Base-by-base conservation (phyloP, 192 early-diverging fungal genomes). In the Chytriomyces confervae region DNA sequence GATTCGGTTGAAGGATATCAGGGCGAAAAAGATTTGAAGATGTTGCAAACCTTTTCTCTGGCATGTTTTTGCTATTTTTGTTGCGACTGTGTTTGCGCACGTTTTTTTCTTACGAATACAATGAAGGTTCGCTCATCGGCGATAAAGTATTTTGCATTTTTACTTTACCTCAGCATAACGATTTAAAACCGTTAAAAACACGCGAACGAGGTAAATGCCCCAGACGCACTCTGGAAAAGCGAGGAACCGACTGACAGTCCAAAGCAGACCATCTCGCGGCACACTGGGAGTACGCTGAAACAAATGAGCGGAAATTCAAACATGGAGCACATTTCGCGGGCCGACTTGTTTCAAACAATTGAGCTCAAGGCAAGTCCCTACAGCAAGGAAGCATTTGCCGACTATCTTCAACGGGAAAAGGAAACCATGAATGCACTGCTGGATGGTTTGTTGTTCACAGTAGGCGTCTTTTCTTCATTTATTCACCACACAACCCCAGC, bases 1-100 rank as follows among this genome's bases (percentile, higher is more conserved):
- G 61, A 89, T 99, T 51, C 93, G 98, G 62, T 81, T 99, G 67
- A 82, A 81, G 69, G 89, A 87, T 66, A 87, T 86, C 62, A 23
- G 82, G 18, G 76, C 50, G 62, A 29, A 64, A 23, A 20, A 57
- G 45, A 57, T 57, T 57, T 13, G 5, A 13, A 20, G 20, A 57
- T 57, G 53, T 13, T 13, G 53, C 16, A 2, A 4, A n/a, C 5
- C 53, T n/a, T 57, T 13, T 57, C 36, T 36, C 36, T 3, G 53
- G 5, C 16, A n/a, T 57, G 53, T 57, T n/a, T 20, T 13, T 57
- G 2, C 16, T 57, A 5, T 20, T 57, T 57, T 57, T 13, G 53
- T n/a, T 20, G 16, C 13, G 53, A 57, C 16, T 13, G 53, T 13
- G 53, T n/a, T 57, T 13, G 0, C 20, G 53, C 36, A 36, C 36